These are phyloP conservation scores for Priceomyces melissophilus DNA, from an alignment of 805 yeast genomes.

Conservation along the genomic window DNA sequence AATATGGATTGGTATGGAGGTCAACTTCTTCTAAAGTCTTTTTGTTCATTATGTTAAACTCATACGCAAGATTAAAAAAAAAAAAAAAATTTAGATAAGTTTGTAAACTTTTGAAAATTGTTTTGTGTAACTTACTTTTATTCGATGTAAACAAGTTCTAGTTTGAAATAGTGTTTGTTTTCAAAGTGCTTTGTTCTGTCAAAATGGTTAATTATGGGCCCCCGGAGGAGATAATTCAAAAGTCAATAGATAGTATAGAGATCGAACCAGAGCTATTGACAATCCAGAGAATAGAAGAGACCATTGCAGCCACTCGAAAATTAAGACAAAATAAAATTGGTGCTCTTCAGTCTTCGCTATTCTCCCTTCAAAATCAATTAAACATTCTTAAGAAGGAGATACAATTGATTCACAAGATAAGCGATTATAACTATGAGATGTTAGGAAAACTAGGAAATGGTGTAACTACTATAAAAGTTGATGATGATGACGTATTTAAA, in stretches of 20 bases:
- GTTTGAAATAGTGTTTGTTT: too few species aligned
- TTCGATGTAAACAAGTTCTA: too few species aligned
- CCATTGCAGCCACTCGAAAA: constrained; percentile 25
- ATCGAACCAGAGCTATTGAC: constrained; percentile 49
- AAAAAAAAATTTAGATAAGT: too few species aligned
- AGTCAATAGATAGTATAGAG: constrained; percentile 46
- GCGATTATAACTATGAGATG: constrained; percentile 18
- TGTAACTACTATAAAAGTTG: constrained; percentile 1
- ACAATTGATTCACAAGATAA: constrained; percentile 17
- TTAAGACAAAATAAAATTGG: constrained; percentile 24
- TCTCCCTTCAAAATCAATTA: constrained; percentile 9
- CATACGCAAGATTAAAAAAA: too few species aligned
- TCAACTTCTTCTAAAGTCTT: constrained; percentile 36
- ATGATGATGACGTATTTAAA: constrained; percentile 22
- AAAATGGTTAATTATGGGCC: constrained; percentile 6
- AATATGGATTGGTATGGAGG: constrained; percentile 39
- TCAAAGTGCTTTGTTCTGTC: too few species aligned
- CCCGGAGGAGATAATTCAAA: constrained; percentile 10
- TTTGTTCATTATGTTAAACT: constrained; percentile 10
- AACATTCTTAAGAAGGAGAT: constrained; percentile 14
- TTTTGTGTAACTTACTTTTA: too few species aligned
- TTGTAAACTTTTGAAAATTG: too few species aligned
- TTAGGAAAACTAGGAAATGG: constrained; percentile 11
- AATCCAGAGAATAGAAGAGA: constrained; percentile 42
- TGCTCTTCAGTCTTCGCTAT: constrained; percentile 6